phyloP scores from a whole-genome alignment of 768 basidiomycete species.

The Leccinum aurantiacum region DNA sequence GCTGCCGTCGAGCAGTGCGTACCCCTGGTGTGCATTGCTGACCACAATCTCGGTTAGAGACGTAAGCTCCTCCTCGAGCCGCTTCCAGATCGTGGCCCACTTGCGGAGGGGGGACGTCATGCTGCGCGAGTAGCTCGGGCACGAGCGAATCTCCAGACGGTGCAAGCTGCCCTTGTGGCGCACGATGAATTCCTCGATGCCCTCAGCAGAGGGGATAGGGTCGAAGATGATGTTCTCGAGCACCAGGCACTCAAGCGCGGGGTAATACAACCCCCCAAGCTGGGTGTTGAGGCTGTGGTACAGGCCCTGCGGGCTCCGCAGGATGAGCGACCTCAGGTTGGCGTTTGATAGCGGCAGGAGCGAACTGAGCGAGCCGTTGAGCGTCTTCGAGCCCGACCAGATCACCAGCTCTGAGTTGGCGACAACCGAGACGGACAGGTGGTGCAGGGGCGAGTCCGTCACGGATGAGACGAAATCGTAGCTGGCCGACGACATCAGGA shows the following conservation, averaged over 20 bases:
- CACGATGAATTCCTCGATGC: constrained; percentile 31
- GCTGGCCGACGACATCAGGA: constrained; percentile 23
- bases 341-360: constrained; percentile 23
- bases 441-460: constrained; percentile 26
- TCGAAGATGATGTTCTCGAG: constrained; percentile 33
- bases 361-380: constrained; percentile 27
- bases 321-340: constrained; percentile 24
- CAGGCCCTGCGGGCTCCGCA: constrained; percentile 29
- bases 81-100: constrained; percentile 32
- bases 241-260: constrained; percentile 27
- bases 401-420: constrained; percentile 29
- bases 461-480: constrained; percentile 31
- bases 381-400: constrained; percentile 33
- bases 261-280: constrained; percentile 23
- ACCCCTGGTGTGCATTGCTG: constrained; percentile 16
- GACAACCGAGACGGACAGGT: constrained; percentile 32
- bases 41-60: constrained; percentile 25
- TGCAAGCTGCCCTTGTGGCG: constrained; percentile 29
- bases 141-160: constrained; percentile 26
- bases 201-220: constrained; percentile 16
- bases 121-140: constrained; percentile 25
- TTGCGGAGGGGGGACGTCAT: constrained; percentile 14
- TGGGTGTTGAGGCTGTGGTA: constrained; percentile 27
- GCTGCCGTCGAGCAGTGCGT: constrained; percentile 21
- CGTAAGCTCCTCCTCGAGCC: constrained; percentile 20